A percentile compares a stretch with the other conserved stretches of the same genome.
Evolutionary conservation across 352 stramenopile genomes (phyloP).

Genomic region (Globisporangium barbulae): DNA sequence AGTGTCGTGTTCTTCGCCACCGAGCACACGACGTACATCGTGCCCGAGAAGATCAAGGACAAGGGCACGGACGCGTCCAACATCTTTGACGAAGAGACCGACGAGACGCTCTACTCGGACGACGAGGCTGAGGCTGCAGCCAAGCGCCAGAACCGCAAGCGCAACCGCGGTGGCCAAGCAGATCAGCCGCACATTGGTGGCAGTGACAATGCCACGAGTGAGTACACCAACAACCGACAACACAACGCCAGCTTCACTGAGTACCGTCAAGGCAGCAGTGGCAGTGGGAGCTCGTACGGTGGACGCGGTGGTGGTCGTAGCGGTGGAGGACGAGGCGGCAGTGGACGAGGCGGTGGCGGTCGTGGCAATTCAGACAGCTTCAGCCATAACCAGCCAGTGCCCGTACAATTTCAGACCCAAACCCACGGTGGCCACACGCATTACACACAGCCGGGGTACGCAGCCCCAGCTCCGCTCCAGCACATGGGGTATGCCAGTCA

Average conservation of each 20-base stretch:
- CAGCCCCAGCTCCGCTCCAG: slow-evolving; percentile 12
- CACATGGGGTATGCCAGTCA: slow-evolving; percentile 26
- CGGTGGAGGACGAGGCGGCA: slow-evolving; percentile 17
- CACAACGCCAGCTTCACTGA: slow-evolving; percentile 4
- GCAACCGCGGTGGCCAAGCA: slow-evolving; percentile 37
- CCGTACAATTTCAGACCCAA: slow-evolving; percentile 33
- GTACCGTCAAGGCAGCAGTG: slow-evolving; percentile 8
- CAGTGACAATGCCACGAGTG: background rate
- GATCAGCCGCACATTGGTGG: background rate
- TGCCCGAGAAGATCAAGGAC: slow-evolving; percentile 68
- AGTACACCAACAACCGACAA: slow-evolving; percentile 8
- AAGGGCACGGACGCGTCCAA: slow-evolving; percentile 87
- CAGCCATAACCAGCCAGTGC: slow-evolving; percentile 11
- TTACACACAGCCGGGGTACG: slow-evolving; percentile 43
- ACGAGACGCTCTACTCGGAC: slow-evolving; percentile 77
- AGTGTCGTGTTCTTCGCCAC: slow-evolving; percentile 65
- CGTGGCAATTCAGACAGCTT: slow-evolving; percentile 15
- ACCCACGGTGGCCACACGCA: slow-evolving; percentile 43
- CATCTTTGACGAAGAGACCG: slow-evolving; percentile 82
- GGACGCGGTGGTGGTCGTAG: slow-evolving; percentile 20
- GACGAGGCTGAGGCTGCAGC: slow-evolving; percentile 74
- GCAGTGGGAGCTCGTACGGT: slow-evolving; percentile 6
- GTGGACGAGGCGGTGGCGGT: slow-evolving; percentile 12
- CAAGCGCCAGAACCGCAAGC: slow-evolving; percentile 69
- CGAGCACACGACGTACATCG: slow-evolving; percentile 79